Evolutionary conservation across 1,284 basidiomycete species (phyloP), one percentile per base, ranked within the genome.

Genomic region (Sporisorium iseilematis-ciliati): DNA sequence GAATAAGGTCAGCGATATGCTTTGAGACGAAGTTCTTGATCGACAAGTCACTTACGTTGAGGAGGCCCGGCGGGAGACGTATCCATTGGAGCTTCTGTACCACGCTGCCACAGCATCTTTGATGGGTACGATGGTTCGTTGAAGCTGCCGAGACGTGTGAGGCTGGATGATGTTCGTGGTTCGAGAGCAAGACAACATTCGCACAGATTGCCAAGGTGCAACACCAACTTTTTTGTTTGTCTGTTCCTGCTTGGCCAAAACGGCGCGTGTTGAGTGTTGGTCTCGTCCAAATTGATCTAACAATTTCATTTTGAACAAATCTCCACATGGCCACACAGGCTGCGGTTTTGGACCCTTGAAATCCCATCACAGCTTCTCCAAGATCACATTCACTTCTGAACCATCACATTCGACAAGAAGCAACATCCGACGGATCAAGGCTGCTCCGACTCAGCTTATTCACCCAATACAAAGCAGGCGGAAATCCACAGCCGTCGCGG

Each of bases 81-180:
- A 45, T 81, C 79, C 79, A 81, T 81, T 5, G 79, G 79, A 31
- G 79, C 78, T 49, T 81, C 75, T 16, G 70, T 78, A 7, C 79
- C 79, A 16, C 79, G 63, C 50, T 67, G 62, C 75, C 75, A 77
- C 12, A 63, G 55, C 69, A 77, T 77, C 18, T 2, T 58, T 43
- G 38, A 66, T 62, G 38, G 3, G 55, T 16, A 43, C 14, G 0
- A 14, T 21, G 31, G 33, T n/a, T n/a, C n/a, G n/a, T n/a, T 10
- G 20, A 12, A 3, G 43, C 54, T 38, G 42, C 43, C 26, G 14
- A 21, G 14, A 29, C 10, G 23, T n/a, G 21, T 25, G 7, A 21
- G 10, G n/a, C 7, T 29, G 7, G 54, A 56, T 23, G 55, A 23
- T 38, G 55, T 38, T 38, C 2, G 38, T 57, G 43, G 46, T 41